Evolutionary conservation across 1,284 basidiomycete genomes (phyloP).

Genomic region (Pisolithus thermaeus): DNA sequence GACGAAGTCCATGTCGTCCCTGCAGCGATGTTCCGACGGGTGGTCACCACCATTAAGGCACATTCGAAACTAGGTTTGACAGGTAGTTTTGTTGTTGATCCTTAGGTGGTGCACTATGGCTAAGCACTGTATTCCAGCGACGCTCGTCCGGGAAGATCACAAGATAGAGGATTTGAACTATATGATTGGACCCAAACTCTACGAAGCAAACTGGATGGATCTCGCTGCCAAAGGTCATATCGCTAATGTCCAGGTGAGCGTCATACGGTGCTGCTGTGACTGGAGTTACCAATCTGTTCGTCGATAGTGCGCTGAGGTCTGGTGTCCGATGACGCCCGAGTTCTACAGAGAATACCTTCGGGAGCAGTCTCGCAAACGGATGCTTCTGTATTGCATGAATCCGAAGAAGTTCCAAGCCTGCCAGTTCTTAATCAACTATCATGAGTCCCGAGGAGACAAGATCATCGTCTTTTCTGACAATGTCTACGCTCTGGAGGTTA

Average conservation of each 20-base stretch:
- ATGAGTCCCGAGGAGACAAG: constrained; percentile 97
- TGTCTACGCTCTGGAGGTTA: constrained; percentile 91
- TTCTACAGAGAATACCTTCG: constrained; percentile 98
- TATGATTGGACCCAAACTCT: constrained; percentile 98
- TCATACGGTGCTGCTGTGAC: constrained; percentile 2
- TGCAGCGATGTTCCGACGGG: constrained; percentile 93
- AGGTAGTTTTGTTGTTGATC: constrained; percentile 41
- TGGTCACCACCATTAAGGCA: constrained; percentile 95
- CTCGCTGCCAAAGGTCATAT: constrained; percentile 99
- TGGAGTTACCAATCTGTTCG: constrained; percentile 5
- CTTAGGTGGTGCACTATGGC: neutral
- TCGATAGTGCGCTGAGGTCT: constrained; percentile 91
- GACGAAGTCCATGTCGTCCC: constrained; percentile 98
- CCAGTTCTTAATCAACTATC: constrained; percentile 98
- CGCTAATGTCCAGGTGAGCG: constrained; percentile 90
- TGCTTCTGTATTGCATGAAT: constrained; percentile 99
- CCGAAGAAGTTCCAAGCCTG: constrained; percentile 99
- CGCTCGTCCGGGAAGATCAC: constrained; percentile 97
- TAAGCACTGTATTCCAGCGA: constrained; percentile 55
- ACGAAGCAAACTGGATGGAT: constrained; percentile 99
- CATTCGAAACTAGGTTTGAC: constrained; percentile 95
- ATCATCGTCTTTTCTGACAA: constrained; percentile 99
- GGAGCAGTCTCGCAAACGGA: constrained; percentile 88
- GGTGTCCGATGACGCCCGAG: constrained; percentile 99
- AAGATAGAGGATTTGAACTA: constrained; percentile 99